Base-by-base conservation (phyloP, 257 asterid species). In the Knoxia roxburghii region DNA sequence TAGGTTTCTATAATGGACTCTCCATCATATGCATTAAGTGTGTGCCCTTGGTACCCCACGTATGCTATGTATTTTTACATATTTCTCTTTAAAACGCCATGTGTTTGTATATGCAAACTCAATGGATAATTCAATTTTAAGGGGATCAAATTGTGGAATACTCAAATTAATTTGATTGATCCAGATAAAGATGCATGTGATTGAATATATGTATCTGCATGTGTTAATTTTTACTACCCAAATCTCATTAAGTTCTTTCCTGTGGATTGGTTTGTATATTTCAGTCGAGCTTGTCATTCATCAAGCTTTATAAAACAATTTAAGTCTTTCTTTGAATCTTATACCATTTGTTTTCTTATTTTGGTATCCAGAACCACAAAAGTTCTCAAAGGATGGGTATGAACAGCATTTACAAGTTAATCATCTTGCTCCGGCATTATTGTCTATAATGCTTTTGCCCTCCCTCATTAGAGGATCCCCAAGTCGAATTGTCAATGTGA, bases 371-470 rank as follows among this genome's bases (percentile, higher is more conserved):
- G 99, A 90, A 70, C 96, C 97, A 46, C 99, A 93, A 77, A 90
- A 75, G 62, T 76, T 92, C 73, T 83, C 98, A 3, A 86, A 75
- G 81, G 91, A 92, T 30, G 98, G 97, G 29, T 79, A 85, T 82
- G 97, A 93, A 75, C 90, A 85, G 56, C 97, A 93, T 80, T 71
- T 90, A 96, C 99, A 93, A 88, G 97, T 88, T 79, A 93, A 93
- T 76, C 97, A 90, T 85, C 91, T 90, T n/a, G 97, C 96, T 79
- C 97, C 97, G 9, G 90, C 99, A 51, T 85, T 90, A 77, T 95
- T 93, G 67, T 90, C 99, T 33, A 59, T 90, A 46, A 79, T 86
- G 81, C 95, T 93, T 72, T 77, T 93, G 85, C 99, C 99, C 41
- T 93, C 97, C 49, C 89, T 93, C 32, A 78, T 90, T 52, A 87